Evolutionary conservation across 2,329 filamentous ascomycete species (phyloP), one percentile per base, ranked within the genome.

Genomic region (Talaromyces sp.): DNA sequence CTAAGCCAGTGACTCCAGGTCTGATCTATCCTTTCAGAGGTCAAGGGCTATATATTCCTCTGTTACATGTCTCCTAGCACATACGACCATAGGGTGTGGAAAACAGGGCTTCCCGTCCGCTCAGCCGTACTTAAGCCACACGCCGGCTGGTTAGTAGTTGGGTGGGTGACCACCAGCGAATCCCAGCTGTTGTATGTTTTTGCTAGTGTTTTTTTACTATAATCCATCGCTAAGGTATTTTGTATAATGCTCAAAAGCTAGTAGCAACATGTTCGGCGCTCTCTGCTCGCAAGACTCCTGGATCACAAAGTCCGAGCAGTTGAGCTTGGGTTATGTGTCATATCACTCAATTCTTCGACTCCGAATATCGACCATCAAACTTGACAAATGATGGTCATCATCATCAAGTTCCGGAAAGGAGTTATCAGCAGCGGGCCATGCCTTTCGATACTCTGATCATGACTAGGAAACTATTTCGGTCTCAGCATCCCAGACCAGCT

Each of bases 401-500:
- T 3, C 28, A 16, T 40, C n/a, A n/a, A n/a, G n/a, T n/a, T n/a
- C n/a, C n/a, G n/a, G n/a, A n/a, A 40, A 40, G 16, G n/a, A 18
- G 16, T 9, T n/a, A 40, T 40, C 39, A 40, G 39, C n/a, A 40
- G 39, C 39, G 2, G 16, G 39, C 6, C 39, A 35, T 9, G 18
- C 39, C 5, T n/a, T 40, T 12, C 39, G n/a, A 16, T 9, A 40
- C 39, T 40, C 18, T 40, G 39, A n/a, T 4, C 39, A n/a, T 46
- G 21, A 46, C 9, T 18, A 23, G 14, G 16, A 8, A 16, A 48
- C 23, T 50, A 50, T n/a, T 50, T 50, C 23, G 12, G 23, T 31
- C 16, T 61, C 60, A 44, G 60, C 60, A 57, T 61, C 60, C 60
- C 60, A 61, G 3, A 61, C 50, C 31, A 56, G 7, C 9, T 57